A percentile compares a stretch with the other conserved stretches of the same genome.
phyloP scores from a whole-genome alignment of 371 early-diverging fungal species.

The Gilbertella persicaria region DNA sequence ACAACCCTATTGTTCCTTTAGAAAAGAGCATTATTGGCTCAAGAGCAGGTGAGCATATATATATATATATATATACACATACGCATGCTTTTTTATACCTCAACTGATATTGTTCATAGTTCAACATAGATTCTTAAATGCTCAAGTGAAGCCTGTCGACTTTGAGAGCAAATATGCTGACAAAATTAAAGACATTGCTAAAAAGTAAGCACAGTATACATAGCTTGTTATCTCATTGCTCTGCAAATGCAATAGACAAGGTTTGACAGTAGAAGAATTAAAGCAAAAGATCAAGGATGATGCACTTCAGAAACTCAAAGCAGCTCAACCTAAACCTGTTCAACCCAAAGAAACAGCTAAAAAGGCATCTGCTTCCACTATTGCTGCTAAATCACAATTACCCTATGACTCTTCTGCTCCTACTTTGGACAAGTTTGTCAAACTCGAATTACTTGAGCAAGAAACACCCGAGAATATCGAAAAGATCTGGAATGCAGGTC shows the following conservation, averaged over 20 bases:
- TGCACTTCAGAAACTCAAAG: constrained; percentile 25
- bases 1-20: background rate
- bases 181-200: constrained; percentile 65
- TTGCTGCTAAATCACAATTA: constrained; percentile 33
- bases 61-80: too few relatives aligned
- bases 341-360: constrained; percentile 18
- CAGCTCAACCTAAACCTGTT: constrained; percentile 22
- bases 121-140: constrained; percentile 23
- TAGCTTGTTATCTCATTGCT: background rate
- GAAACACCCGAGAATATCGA: constrained; percentile 68
- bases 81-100: too few relatives aligned
- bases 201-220: constrained; percentile 44
- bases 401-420: constrained; percentile 53
- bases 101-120: constrained; percentile 5
- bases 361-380: constrained; percentile 31
- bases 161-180: constrained; percentile 75
- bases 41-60: constrained; percentile 10
- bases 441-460: constrained; percentile 66
- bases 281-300: constrained; percentile 50
- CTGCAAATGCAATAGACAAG: constrained; percentile 35
- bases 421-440: constrained; percentile 78
- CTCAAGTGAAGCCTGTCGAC: constrained; percentile 31
- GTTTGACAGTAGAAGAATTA: constrained; percentile 50
- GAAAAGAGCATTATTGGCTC: constrained; percentile 3
- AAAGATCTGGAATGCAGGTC: constrained; percentile 86